Evolutionary conservation across 352 stramenopile species (phyloP).

Genomic region (Phytopythium ostracodes): DNA sequence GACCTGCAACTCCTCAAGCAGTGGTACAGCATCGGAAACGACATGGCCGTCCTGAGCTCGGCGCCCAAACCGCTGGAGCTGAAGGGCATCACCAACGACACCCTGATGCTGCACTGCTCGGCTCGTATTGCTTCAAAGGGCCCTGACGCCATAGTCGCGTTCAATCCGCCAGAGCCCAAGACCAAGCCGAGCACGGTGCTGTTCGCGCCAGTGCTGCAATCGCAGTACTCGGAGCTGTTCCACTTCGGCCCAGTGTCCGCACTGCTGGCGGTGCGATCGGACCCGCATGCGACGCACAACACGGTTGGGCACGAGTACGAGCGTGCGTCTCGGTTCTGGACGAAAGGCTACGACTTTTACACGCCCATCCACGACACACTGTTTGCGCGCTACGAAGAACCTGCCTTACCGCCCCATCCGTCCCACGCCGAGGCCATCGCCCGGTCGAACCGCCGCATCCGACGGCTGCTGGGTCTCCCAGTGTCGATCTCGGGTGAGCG

Average conservation of each 20-base stretch:
- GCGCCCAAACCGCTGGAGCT: constrained; percentile 55
- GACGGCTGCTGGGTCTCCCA: constrained; percentile 45
- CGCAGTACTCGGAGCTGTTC: constrained; percentile 81
- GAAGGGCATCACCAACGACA: constrained; percentile 25
- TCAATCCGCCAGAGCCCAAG: constrained; percentile 67
- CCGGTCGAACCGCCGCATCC: constrained; percentile 56
- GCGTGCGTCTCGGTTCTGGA: constrained; percentile 83
- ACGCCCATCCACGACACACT: constrained; percentile 57
- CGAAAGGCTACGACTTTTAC: constrained; percentile 84
- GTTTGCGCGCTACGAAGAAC: constrained; percentile 56
- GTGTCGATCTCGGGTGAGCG: constrained; percentile 33
- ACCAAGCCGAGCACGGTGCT: constrained; percentile 26
- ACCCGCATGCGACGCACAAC: constrained; percentile 60
- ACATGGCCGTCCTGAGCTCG: constrained; percentile 76
- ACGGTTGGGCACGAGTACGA: constrained; percentile 69
- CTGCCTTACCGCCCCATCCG: constrained; percentile 10
- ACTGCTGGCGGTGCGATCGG: constrained; percentile 64
- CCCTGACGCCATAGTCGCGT: constrained; percentile 60
- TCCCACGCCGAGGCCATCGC: constrained; percentile 19
- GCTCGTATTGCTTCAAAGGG: constrained; percentile 74
- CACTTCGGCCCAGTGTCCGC: constrained; percentile 65
- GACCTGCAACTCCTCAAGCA: constrained; percentile 71
- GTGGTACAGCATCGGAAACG: constrained; percentile 78
- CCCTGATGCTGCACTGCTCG: constrained; percentile 68
- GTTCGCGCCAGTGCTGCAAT: constrained; percentile 53